Percentiles rank a stretch among this genome's conserved stretches.
phyloP scores from a whole-genome alignment of 441 rosid species.

The Capsella rubella region DNA sequence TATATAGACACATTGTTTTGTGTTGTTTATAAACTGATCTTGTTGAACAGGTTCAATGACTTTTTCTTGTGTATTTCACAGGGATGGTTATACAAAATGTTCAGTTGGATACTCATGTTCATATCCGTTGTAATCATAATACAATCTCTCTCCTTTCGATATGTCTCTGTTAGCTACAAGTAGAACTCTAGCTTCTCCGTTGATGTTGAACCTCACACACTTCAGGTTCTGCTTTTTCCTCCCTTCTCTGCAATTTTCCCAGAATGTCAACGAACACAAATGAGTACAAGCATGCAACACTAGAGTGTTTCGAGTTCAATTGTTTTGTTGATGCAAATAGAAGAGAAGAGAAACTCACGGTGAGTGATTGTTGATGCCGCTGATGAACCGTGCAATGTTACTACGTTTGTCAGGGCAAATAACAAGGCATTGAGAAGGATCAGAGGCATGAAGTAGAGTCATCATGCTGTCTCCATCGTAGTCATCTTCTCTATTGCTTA shows the following conservation, averaged over 20 bases:
- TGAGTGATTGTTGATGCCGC: constrained; percentile 75
- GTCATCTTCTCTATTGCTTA: constrained; percentile 59
- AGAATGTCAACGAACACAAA: constrained; percentile 1
- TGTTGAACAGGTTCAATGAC: background rate
- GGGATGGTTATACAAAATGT: constrained; percentile 65
- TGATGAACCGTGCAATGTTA: constrained; percentile 70
- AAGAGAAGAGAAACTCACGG: constrained; percentile 52
- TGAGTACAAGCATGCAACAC: background rate
- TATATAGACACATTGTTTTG: background rate
- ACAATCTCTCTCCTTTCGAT: constrained; percentile 66
- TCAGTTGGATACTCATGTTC: constrained; percentile 93
- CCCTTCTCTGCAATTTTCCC: constrained; percentile 62
- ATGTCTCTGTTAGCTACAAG: constrained; percentile 72
- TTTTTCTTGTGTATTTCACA: background rate
- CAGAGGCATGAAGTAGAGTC: constrained; percentile 63
- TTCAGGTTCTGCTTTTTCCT: constrained; percentile 71
- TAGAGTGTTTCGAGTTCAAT: constrained; percentile 5
- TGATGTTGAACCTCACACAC: constrained; percentile 64
- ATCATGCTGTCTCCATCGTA: constrained; percentile 78
- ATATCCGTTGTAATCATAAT: constrained; percentile 89
- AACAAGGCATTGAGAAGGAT: constrained; percentile 59
- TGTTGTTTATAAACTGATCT: constrained; percentile 14
- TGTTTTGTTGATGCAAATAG: background rate
- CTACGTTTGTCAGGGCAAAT: constrained; percentile 68
- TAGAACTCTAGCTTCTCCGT: constrained; percentile 68